Evolutionary conservation across 2,329 filamentous ascomycete species (phyloP), one percentile per base, ranked within the genome.

Genomic region (Neofusicoccum cordaticola): DNA sequence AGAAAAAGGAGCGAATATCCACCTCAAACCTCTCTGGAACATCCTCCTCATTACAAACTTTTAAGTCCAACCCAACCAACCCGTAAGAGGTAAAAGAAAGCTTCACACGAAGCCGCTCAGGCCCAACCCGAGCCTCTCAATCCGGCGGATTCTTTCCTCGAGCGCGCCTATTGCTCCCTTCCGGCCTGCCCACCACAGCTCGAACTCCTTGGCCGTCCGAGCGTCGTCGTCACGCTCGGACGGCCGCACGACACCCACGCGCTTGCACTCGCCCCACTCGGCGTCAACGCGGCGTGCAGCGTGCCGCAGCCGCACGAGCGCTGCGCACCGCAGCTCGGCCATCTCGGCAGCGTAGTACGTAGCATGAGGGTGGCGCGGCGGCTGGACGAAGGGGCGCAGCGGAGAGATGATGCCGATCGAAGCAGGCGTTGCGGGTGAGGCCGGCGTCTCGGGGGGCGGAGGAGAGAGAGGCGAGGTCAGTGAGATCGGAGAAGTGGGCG

Each of bases 261-360:
- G 52, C 47, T 61, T 65, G 47, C 53, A 65, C 52, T 76, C 73
- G 47, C 67, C 66, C 73, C 71, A 78, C 65, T 74, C 74, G 2
- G 66, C 69, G 50, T 77, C 74, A 19, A 79, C 72, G 52, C 74
- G 71, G 68, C 71, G 73, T 22, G 69, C 68, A 44, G 71, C 66
- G 65, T 82, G 81, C 39, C 78, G 77, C 63, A 83, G 76, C 61
- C 80, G 78, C 3, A 78, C 74, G 37, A 81, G 69, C n/a, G 75
- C 72, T 63, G 76, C 74, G 39, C 73, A 73, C 65, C 76, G 77
- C 44, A 81, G 67, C 52, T 79, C 74, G 17, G 74, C 74, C 41
- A 78, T 69, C 69, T 78, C 74, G 3, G 71, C 70, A n/a, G 68
- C 68, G 51, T 74, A 75, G 65, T 75, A 74, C 47, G 72, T 69